These are phyloP conservation scores for Lactarius indigo DNA, from an alignment of 768 basidiomycete species.

Conservation along the genomic window DNA sequence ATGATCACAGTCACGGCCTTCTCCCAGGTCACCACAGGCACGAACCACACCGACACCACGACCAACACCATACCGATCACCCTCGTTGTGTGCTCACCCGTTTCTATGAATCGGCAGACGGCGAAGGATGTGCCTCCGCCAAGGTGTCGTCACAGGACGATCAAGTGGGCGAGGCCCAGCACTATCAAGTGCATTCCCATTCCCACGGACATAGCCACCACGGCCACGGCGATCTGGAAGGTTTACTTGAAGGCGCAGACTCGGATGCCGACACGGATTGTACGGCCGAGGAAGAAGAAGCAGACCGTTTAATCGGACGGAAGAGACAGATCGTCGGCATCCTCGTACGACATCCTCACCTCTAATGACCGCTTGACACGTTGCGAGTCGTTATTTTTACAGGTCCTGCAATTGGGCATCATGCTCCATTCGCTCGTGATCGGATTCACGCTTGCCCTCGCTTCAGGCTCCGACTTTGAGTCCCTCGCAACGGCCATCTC, in stretches of 20 bases:
- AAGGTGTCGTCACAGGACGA: conserved; percentile 1
- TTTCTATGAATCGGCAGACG: background rate
- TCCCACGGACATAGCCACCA: conserved; percentile 10
- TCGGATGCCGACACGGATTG: conserved; percentile 10
- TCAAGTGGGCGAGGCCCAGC: background rate
- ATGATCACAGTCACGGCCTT: conserved; percentile 4
- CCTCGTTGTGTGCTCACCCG: conserved; percentile 11
- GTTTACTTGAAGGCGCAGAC: conserved; percentile 5
- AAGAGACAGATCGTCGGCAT: conserved; percentile 71
- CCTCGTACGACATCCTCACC: conserved; percentile 43
- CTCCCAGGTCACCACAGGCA: conserved; percentile 38
- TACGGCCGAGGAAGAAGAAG: conserved; percentile 18
- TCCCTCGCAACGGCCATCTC: conserved; percentile 70
- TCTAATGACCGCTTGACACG: background rate
- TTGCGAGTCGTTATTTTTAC: background rate
- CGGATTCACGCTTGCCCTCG: conserved; percentile 70
- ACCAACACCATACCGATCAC: conserved; percentile 26
- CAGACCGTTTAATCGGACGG: conserved; percentile 42
- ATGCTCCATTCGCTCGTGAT: conserved; percentile 83
- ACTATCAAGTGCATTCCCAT: background rate
- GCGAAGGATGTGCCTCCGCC: background rate
- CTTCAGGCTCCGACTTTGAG: conserved; percentile 64
- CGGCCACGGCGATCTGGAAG: conserved; percentile 22
- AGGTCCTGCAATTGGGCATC: conserved; percentile 81
- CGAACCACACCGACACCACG: conserved; percentile 31